A percentile compares a stretch with the other conserved stretches of the same genome.
Conservation (phyloP, 2,329 filamentous ascomycete genomes). For the Nakataea oryzae region DNA sequence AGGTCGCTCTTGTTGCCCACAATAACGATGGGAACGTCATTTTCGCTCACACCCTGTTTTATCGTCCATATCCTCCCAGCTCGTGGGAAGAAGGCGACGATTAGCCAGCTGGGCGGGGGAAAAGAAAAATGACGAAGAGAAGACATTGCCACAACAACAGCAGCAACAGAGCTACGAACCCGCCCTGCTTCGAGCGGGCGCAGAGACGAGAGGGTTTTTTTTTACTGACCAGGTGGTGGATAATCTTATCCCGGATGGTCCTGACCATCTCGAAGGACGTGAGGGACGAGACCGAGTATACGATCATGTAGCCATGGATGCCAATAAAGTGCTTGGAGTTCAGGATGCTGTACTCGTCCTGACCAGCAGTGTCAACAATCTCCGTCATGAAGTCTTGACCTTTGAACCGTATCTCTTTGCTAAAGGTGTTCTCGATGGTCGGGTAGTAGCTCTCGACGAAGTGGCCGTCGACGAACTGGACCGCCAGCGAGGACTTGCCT, state of each 20-base stretch:
- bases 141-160: background rate
- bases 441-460: constrained; percentile 99
- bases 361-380: constrained; percentile 95
- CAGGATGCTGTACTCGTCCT: constrained; percentile 98
- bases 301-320: constrained; percentile 97
- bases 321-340: constrained; percentile 99
- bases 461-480: constrained; percentile 93
- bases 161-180: background rate
- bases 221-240: constrained; percentile 78
- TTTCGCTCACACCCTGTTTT: constrained; percentile 66
- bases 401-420: constrained; percentile 86
- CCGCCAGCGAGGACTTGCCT: constrained; percentile 97
- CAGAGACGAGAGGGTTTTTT: background rate
- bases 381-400: constrained; percentile 90
- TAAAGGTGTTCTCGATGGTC: constrained; percentile 98
- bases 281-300: constrained; percentile 91
- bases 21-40: constrained; percentile 75
- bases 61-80: background rate
- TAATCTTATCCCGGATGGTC: constrained; percentile 92
- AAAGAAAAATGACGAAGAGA: background rate
- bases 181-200: background rate
- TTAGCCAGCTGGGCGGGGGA: background rate
- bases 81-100: background rate
- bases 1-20: constrained; percentile 97
- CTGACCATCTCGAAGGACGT: constrained; percentile 96